Conservation (phyloP, 2,329 filamentous ascomycete genomes). For the Botrytis aclada region DNA sequence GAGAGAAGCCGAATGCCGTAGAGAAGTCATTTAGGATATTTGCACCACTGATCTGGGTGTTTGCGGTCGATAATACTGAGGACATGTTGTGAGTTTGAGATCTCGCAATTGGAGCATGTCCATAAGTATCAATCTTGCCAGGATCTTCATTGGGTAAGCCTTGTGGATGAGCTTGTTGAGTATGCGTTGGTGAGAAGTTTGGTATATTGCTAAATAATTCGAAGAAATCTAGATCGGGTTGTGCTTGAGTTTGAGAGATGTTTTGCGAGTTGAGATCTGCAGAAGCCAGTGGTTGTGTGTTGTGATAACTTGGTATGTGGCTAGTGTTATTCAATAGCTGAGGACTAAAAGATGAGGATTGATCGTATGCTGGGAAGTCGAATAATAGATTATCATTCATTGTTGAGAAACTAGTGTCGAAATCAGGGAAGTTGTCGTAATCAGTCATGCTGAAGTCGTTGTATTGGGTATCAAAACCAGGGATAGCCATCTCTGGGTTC, state of each 20-base stretch:
- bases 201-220: not conserved
- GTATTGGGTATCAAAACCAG: conserved; percentile 25
- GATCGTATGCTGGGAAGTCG: conserved; percentile 24
- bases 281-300: conserved; percentile 3
- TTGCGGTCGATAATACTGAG: not conserved
- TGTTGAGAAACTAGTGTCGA: conserved; percentile 10
- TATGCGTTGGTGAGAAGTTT: not conserved
- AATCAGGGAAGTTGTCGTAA: conserved; percentile 27
- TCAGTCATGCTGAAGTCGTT: conserved; percentile 30
- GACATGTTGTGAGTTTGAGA: not conserved
- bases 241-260: not conserved
- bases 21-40: not conserved
- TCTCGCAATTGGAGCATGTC: not conserved
- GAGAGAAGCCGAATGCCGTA: not conserved
- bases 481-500: conserved; percentile 27
- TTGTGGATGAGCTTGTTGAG: conserved; percentile 13
- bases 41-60: not conserved
- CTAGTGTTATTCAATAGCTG: not conserved
- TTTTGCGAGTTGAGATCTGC: conserved; percentile 10
- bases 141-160: not conserved
- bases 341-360: conserved; percentile 20
- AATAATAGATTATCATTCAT: conserved; percentile 18
- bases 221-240: conserved; percentile 3
- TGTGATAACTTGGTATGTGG: not conserved
- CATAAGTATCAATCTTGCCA: conserved; percentile 2